A percentile compares a stretch with the other conserved stretches of the same genome.
These are phyloP conservation scores for Cutaneotrichosporon dermatis DNA, from an alignment of 1,284 basidiomycete genomes.

Conservation along the genomic window DNA sequence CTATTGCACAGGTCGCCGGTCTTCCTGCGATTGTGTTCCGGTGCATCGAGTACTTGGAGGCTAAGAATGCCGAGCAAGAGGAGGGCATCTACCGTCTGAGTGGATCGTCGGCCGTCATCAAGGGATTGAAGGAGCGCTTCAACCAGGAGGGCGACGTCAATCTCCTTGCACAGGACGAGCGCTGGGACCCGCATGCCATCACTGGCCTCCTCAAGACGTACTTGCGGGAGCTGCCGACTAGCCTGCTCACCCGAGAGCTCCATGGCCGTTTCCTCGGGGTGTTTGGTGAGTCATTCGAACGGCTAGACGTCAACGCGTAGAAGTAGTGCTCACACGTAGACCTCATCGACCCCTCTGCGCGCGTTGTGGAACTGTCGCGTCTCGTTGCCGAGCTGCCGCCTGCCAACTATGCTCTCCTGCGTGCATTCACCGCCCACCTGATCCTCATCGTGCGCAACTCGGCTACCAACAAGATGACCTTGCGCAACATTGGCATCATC, in stretches of 20 bases:
- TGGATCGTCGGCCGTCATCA: slow-evolving; percentile 89
- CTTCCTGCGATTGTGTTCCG: slow-evolving; percentile 93
- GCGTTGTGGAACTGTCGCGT: slow-evolving; percentile 77
- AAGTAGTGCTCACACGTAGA: slow-evolving; percentile 53
- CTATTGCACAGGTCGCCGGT: slow-evolving; percentile 79
- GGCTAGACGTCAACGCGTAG: too few species aligned
- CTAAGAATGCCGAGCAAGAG: slow-evolving; percentile 86
- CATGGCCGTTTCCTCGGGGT: slow-evolving; percentile 83
- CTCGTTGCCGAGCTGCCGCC: slow-evolving; percentile 83
- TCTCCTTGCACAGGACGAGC: slow-evolving; percentile 75
- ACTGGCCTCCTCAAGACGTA: slow-evolving; percentile 87
- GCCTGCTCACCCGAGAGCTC: slow-evolving; percentile 83
- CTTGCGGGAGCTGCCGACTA: slow-evolving; percentile 82
- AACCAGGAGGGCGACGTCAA: slow-evolving; percentile 92
- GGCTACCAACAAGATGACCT: slow-evolving; percentile 92
- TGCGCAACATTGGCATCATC: slow-evolving; percentile 97
- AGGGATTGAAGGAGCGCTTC: slow-evolving; percentile 86
- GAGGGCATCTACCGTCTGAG: slow-evolving; percentile 96
- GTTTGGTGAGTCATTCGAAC: slow-evolving; percentile 63
- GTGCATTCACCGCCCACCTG: slow-evolving; percentile 90
- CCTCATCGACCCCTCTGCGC: slow-evolving; percentile 77
- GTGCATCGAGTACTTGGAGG: slow-evolving; percentile 83
- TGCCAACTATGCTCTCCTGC: slow-evolving; percentile 87
- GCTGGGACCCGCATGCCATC: slow-evolving; percentile 92
- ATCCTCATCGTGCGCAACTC: slow-evolving; percentile 92